Conservation (phyloP, 2,329 filamentous ascomycete species). For the Chalara sp. region DNA sequence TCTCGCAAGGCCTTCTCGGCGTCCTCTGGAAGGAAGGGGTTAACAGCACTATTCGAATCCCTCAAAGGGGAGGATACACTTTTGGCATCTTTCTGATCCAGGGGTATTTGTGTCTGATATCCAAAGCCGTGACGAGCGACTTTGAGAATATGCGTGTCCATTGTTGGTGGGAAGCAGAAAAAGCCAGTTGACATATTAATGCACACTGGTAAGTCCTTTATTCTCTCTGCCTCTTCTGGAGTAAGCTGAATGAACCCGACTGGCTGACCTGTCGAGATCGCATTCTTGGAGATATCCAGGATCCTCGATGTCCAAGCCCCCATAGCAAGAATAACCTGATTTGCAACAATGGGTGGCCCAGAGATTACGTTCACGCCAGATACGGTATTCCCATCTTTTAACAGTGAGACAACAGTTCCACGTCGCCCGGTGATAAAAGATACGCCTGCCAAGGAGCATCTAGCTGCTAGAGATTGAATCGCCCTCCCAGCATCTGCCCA, state of each 20-base stretch:
- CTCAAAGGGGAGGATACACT: too few species aligned
- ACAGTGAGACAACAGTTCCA: slow-evolving; percentile 28
- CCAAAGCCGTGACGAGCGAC: slow-evolving; percentile 55
- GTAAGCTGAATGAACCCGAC: slow-evolving; percentile 73
- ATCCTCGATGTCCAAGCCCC: slow-evolving; percentile 82
- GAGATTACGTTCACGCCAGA: slow-evolving; percentile 52
- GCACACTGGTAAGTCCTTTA: slow-evolving; percentile 63
- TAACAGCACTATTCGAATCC: slow-evolving; percentile 7
- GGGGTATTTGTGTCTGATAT: slow-evolving; percentile 37
- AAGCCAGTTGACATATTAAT: slow-evolving; percentile 65
- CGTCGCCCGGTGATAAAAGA: slow-evolving; percentile 42
- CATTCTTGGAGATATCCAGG: slow-evolving; percentile 69
- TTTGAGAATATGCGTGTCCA: slow-evolving; percentile 41
- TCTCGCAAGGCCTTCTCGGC: slow-evolving; percentile 16
- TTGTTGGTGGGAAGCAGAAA: slow-evolving; percentile 65
- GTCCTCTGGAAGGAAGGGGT: background rate
- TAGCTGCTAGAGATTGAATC: slow-evolving; percentile 52
- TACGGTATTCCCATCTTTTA: slow-evolving; percentile 23
- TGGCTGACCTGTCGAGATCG: slow-evolving; percentile 74
- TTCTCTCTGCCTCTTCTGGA: slow-evolving; percentile 58
- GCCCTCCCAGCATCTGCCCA: slow-evolving; percentile 74
- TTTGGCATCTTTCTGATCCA: slow-evolving; percentile 1
- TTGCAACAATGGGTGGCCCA: slow-evolving; percentile 48
- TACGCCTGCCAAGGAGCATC: slow-evolving; percentile 21
- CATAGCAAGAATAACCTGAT: slow-evolving; percentile 72